A percentile compares a stretch with the other conserved stretches of the same genome.
These are phyloP conservation scores for Syncephalis plumigaleata DNA, from an alignment of 371 early-diverging fungal genomes.

Conservation along the genomic window DNA sequence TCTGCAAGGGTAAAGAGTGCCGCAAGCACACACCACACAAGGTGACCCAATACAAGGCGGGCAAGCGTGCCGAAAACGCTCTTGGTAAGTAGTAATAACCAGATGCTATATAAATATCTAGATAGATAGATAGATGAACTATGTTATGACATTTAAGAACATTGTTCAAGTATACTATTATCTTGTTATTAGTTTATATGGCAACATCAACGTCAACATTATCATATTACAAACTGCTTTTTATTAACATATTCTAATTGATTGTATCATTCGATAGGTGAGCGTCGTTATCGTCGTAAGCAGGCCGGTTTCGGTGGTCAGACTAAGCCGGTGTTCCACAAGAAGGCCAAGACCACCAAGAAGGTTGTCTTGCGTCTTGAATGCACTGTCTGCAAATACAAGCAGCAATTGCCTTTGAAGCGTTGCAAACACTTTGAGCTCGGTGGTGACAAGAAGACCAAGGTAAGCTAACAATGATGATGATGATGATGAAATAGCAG, in stretches of 20 bases:
- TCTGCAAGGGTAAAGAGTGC: slow-evolving; percentile 94
- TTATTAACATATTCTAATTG: too few relatives aligned
- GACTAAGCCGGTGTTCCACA: slow-evolving; percentile 97
- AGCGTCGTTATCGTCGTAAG: slow-evolving; percentile 78
- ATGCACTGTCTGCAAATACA: slow-evolving; percentile 96
- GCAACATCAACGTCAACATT: not conserved
- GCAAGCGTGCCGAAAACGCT: slow-evolving; percentile 94
- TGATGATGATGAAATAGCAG: too few relatives aligned
- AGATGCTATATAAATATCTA: not conserved
- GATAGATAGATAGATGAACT: not conserved
- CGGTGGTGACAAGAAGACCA: slow-evolving; percentile 97
- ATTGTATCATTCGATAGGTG: slow-evolving; percentile 23
- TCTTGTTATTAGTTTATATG: not conserved
- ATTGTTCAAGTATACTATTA: not conserved
- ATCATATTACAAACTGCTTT: too few relatives aligned
- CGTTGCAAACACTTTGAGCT: slow-evolving; percentile 99
- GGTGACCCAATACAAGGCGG: slow-evolving; percentile 98
- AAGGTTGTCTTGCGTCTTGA: slow-evolving; percentile 97
- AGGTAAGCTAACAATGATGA: slow-evolving; percentile 14
- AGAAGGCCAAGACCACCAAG: slow-evolving; percentile 97
- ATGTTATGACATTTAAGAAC: too few relatives aligned
- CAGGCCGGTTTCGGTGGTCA: slow-evolving; percentile 97
- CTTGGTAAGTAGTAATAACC: slow-evolving; percentile 58
- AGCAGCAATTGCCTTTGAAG: slow-evolving; percentile 88
- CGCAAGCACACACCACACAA: slow-evolving; percentile 97